These are phyloP conservation scores for Malus hybrid DNA, from an alignment of 331 rosid species.

Conservation along the genomic window DNA sequence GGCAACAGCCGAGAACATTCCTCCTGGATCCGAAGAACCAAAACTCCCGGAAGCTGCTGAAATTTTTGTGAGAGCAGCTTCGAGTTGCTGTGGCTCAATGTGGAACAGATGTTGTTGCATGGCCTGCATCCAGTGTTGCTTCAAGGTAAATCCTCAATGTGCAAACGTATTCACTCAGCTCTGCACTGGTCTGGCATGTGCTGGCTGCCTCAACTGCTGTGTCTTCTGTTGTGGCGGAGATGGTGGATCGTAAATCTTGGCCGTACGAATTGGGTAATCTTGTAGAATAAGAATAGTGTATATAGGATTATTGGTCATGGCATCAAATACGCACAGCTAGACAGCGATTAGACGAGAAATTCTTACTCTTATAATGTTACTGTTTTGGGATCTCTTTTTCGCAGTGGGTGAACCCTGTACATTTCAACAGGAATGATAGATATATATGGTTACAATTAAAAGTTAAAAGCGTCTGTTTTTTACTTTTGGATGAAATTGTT, in stretches of 20 bases:
- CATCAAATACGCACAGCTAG: slow-evolving; percentile 9
- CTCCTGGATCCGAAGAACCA: slow-evolving; percentile 56
- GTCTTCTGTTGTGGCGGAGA: slow-evolving; percentile 26
- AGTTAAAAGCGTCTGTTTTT: background rate
- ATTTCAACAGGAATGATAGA: background rate
- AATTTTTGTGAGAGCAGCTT: slow-evolving; percentile 59
- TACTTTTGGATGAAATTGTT: too few relatives aligned
- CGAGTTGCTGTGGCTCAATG: slow-evolving; percentile 49
- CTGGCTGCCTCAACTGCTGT: slow-evolving; percentile 69
- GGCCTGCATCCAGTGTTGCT: slow-evolving; percentile 54
- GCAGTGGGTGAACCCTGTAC: slow-evolving; percentile 1
- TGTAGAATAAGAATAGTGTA: background rate
- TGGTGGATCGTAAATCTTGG: slow-evolving; percentile 16
- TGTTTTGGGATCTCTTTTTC: background rate
- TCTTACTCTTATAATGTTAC: background rate
- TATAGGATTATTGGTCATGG: background rate
- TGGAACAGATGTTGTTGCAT: slow-evolving; percentile 63
- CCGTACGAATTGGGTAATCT: background rate
- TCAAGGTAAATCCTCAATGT: slow-evolving; percentile 50
- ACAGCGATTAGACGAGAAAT: background rate
- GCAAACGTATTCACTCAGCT: slow-evolving; percentile 48
- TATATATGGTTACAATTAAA: background rate
- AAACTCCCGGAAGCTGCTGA: slow-evolving; percentile 66
- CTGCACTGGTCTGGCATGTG: slow-evolving; percentile 64
- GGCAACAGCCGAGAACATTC: slow-evolving; percentile 67